These are phyloP conservation scores for Aureobasidium lini DNA, from an alignment of 2,329 filamentous ascomycete genomes.

Conservation along the genomic window DNA sequence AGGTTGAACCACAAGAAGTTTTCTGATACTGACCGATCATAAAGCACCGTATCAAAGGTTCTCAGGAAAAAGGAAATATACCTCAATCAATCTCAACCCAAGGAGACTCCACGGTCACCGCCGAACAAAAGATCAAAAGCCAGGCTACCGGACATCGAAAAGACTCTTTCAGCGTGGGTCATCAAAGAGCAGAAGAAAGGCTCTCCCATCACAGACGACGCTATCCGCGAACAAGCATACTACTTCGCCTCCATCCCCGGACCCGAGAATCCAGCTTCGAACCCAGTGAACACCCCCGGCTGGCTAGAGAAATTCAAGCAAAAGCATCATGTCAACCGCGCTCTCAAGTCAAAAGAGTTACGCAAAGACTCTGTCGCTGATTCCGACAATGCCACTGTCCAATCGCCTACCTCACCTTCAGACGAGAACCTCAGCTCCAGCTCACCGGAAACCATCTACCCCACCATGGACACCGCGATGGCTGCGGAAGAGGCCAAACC, in stretches of 20 bases:
- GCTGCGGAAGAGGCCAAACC: not conserved
- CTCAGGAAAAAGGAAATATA: slow-evolving; percentile 92
- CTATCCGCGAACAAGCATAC: slow-evolving; percentile 75
- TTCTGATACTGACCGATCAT: slow-evolving; percentile 16
- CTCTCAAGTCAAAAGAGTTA: not conserved
- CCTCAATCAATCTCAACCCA: slow-evolving; percentile 49
- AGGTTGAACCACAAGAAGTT: slow-evolving; percentile 8
- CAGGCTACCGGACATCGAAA: slow-evolving; percentile 84
- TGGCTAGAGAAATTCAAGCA: slow-evolving; percentile 97
- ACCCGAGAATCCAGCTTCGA: slow-evolving; percentile 56
- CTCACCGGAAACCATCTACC: not conserved
- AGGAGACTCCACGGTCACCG: slow-evolving; percentile 3
- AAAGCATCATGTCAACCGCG: slow-evolving; percentile 60
- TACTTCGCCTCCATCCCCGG: slow-evolving; percentile 70
- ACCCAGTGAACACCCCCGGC: slow-evolving; percentile 56
- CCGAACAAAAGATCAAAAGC: slow-evolving; percentile 60
- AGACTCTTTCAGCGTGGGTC: slow-evolving; percentile 80
- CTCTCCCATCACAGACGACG: slow-evolving; percentile 64
- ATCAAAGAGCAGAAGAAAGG: slow-evolving; percentile 73
- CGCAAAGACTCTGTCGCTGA: slow-evolving; percentile 10
- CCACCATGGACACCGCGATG: not conserved
- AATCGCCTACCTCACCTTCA: slow-evolving; percentile 67
- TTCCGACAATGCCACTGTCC: slow-evolving; percentile 39
- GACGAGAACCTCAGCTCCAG: slow-evolving; percentile 25
- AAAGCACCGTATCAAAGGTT: slow-evolving; percentile 96